Conservation (phyloP, 2,329 filamentous ascomycete genomes). For the Calonectria naviculata region DNA sequence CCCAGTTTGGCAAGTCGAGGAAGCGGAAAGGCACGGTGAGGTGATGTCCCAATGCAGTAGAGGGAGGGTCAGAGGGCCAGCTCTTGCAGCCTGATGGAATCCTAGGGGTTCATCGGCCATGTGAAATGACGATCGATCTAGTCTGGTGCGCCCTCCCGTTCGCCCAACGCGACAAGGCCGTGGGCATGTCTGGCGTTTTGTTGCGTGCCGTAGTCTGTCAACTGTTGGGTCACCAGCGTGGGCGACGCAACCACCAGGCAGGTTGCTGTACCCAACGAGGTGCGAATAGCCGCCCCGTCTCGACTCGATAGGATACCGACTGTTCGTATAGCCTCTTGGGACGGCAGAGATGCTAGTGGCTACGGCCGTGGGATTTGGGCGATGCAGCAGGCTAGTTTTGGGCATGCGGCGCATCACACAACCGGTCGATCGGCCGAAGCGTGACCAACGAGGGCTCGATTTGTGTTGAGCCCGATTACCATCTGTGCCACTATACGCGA, state of each 20-base stretch:
- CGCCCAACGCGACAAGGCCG: slow-evolving; percentile 1
- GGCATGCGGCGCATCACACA: slow-evolving; percentile 4
- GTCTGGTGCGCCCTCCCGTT: slow-evolving; percentile 11
- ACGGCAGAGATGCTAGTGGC: slow-evolving; percentile 4
- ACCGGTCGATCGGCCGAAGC: slow-evolving; percentile 24
- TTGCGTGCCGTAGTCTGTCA: slow-evolving; percentile 1
- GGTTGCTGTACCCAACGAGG: neutral
- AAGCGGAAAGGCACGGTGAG: neutral
- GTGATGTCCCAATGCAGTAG: neutral
- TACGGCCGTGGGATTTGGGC: neutral
- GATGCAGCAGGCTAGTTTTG: slow-evolving; percentile 14
- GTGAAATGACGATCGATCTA: slow-evolving; percentile 19
- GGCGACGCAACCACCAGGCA: neutral
- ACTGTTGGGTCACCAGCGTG: slow-evolving; percentile 10
- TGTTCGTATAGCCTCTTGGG: slow-evolving; percentile 5
- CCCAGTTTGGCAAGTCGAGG: slow-evolving; percentile 11
- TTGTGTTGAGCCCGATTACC: neutral
- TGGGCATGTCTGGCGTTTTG: slow-evolving; percentile 5
- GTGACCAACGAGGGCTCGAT: slow-evolving; percentile 1
- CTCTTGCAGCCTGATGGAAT: slow-evolving; percentile 7
- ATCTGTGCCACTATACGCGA: neutral
- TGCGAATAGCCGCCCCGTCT: neutral
- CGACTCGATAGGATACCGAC: neutral
- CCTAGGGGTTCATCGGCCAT: slow-evolving; percentile 13
- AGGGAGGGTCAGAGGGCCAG: slow-evolving; percentile 6